phyloP scores from a whole-genome alignment of 306 rosid species.

The Luffa aegyptiaca region DNA sequence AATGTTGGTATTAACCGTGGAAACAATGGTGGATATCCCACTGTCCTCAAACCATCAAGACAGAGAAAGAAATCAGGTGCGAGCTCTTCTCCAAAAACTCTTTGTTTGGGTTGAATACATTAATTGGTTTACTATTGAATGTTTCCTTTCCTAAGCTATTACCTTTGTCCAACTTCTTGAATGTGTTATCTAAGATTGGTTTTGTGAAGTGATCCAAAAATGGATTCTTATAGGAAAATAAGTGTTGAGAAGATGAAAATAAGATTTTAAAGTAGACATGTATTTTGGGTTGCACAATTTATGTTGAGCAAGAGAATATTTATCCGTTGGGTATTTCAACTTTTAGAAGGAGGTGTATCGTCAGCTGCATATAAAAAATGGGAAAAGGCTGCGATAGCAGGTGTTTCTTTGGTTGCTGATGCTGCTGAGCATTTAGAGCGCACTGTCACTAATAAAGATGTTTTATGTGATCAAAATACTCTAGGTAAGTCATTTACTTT shows the following conservation, averaged over 20 bases:
- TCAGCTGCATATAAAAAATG: conserved; percentile 85
- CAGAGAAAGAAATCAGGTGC: conserved; percentile 80
- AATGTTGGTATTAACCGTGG: conserved; percentile 60
- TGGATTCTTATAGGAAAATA: not conserved
- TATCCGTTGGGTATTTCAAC: not conserved
- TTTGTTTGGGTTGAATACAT: not conserved
- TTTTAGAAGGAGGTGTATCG: conserved; percentile 38
- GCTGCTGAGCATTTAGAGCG: conserved; percentile 99
- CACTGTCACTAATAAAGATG: conserved; percentile 43
- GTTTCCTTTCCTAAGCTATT: not conserved
- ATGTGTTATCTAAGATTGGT: not conserved
- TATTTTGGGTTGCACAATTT: conserved; percentile 1
- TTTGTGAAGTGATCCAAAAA: not conserved
- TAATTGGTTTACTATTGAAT: not conserved
- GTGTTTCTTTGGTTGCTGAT: conserved; percentile 97
- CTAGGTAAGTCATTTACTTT: conserved; percentile 27
- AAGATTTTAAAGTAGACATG: not conserved
- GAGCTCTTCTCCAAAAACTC: not conserved
- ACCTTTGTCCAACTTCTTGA: not conserved
- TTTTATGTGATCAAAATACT: conserved; percentile 42
- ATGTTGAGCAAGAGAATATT: not conserved
- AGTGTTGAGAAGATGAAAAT: not conserved
- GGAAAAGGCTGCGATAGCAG: conserved; percentile 99
- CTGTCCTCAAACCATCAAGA: conserved; percentile 59
- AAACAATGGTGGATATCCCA: conserved; percentile 66